phyloP scores from a whole-genome alignment of 176 grass and related monocot species.

The Rhynchospora breviuscula region DNA sequence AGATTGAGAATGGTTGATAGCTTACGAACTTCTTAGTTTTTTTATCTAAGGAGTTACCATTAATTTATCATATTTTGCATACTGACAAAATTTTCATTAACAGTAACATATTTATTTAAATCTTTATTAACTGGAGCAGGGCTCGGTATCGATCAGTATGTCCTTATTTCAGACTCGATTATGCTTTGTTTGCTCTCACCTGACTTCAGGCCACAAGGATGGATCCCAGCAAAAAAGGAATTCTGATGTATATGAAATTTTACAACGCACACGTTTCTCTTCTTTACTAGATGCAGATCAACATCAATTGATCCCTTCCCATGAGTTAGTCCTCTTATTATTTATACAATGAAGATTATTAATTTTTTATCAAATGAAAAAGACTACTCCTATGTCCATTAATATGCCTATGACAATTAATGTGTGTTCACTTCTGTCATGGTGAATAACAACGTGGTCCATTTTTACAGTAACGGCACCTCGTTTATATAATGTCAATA shows the following conservation, averaged over 20 bases:
- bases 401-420: not conserved
- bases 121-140: slow-evolving; percentile 31
- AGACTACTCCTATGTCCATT: not conserved
- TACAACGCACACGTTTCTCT: slow-evolving; percentile 47
- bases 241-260: slow-evolving; percentile 43
- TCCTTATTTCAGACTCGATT: slow-evolving; percentile 55
- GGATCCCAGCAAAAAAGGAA: slow-evolving; percentile 53
- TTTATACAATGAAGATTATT: not conserved
- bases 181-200: slow-evolving; percentile 74
- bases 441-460: not conserved
- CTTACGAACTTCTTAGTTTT: not conserved
- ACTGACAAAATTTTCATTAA: not conserved
- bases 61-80: too few relatives aligned
- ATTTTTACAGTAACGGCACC: not conserved
- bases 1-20: not conserved
- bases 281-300: slow-evolving; percentile 27
- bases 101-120: not conserved
- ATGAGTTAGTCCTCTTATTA: slow-evolving; percentile 39
- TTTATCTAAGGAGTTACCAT: too few relatives aligned
- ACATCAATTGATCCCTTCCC: slow-evolving; percentile 47
- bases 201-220: slow-evolving; percentile 52
- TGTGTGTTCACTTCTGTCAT: not conserved
- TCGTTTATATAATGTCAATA: not conserved
- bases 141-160: slow-evolving; percentile 59
- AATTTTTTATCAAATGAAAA: not conserved